Evolutionary conservation across 768 basidiomycete species (phyloP).

Genomic region (Leccinum pellstonianum): DNA sequence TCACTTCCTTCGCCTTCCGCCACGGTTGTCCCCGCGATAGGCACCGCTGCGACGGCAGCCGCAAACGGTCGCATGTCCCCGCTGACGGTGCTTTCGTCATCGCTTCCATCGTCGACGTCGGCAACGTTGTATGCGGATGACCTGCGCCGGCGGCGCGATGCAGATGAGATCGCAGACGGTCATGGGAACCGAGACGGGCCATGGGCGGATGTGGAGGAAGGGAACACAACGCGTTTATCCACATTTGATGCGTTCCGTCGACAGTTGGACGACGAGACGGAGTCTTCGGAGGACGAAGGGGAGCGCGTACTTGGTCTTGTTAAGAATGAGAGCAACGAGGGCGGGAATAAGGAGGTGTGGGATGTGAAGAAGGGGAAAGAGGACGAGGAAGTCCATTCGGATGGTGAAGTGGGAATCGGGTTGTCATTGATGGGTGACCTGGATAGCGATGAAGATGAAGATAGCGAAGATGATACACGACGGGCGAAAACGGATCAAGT

Average conservation of each 20-base stretch:
- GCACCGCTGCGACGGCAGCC: constrained; percentile 11
- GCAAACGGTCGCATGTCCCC: constrained; percentile 23
- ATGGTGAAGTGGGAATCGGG: constrained; percentile 68
- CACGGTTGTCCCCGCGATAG: not conserved
- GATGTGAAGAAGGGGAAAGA: not conserved
- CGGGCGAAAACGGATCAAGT: constrained; percentile 3
- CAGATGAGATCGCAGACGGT: not conserved
- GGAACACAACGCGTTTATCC: constrained; percentile 22
- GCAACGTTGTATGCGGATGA: not conserved
- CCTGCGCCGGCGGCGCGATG: not conserved
- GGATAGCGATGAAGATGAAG: constrained; percentile 30
- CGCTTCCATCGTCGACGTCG: constrained; percentile 8
- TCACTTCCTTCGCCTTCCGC: constrained; percentile 1
- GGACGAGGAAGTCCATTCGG: constrained; percentile 39
- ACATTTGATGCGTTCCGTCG: constrained; percentile 28
- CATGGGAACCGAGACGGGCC: not conserved
- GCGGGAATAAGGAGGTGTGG: not conserved
- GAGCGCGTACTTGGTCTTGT: constrained; percentile 2
- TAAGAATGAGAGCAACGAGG: constrained; percentile 7
- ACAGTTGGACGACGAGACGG: constrained; percentile 12
- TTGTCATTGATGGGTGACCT: constrained; percentile 59
- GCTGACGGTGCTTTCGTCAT: constrained; percentile 7
- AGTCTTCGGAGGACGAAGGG: constrained; percentile 12
- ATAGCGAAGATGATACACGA: constrained; percentile 4
- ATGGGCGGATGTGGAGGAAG: constrained; percentile 17